Conservation (phyloP, 176 grass and related monocot species). For the Oryza glaberrima region DNA sequence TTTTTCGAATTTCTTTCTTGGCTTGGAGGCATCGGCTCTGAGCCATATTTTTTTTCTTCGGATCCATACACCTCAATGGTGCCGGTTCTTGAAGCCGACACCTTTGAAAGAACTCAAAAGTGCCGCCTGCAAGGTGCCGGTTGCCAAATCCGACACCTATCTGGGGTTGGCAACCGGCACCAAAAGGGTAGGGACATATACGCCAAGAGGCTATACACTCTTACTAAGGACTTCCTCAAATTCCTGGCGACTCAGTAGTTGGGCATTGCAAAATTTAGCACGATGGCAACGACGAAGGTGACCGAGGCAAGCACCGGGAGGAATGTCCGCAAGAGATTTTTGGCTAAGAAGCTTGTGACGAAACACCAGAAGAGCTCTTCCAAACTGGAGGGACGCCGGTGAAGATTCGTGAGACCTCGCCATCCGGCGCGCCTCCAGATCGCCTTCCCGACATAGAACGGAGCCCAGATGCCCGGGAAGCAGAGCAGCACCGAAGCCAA, state of each 20-base stretch:
- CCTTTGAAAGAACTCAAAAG: too few relatives aligned
- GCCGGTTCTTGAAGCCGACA: too few relatives aligned
- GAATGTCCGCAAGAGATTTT: not conserved
- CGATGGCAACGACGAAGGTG: not conserved
- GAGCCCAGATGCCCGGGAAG: slow-evolving; percentile 36
- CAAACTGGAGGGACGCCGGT: not conserved
- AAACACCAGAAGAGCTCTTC: accelerated
- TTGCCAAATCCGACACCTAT: too few relatives aligned
- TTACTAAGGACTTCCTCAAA: too few relatives aligned
- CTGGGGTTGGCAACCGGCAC: too few relatives aligned
- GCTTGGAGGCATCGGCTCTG: too few relatives aligned
- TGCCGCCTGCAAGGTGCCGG: too few relatives aligned
- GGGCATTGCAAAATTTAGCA: slow-evolving; percentile 4
- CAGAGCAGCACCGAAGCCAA: slow-evolving; percentile 1
- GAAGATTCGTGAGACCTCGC: not conserved
- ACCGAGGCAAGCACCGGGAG: not conserved
- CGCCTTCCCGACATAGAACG: not conserved
- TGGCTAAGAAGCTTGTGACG: not conserved
- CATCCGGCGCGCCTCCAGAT: slow-evolving; percentile 27
- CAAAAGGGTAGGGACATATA: too few relatives aligned
- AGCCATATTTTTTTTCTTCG: too few relatives aligned
- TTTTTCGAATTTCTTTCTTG: too few relatives aligned
- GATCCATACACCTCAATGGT: too few relatives aligned
- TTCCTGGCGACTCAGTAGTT: slow-evolving; percentile 7
- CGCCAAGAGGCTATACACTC: too few relatives aligned